Conservation (phyloP, 2,329 filamentous ascomycete species). For the Akanthomyces muscarius region DNA sequence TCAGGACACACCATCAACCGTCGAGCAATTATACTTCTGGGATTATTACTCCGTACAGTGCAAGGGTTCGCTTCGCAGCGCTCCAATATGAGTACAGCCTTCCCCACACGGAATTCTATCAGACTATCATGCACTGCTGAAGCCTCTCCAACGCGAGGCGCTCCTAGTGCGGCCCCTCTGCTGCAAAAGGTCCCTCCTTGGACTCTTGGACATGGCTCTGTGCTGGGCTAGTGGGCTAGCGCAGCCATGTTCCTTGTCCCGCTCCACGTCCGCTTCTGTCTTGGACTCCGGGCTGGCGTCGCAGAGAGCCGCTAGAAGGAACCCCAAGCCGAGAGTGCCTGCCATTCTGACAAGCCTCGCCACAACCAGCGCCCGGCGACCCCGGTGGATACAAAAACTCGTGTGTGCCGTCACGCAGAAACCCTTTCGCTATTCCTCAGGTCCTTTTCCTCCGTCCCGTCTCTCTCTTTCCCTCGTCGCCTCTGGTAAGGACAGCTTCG, state of each 20-base stretch:
- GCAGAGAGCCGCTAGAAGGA: neutral
- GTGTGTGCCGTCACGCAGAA: constrained; percentile 11
- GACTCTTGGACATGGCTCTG: neutral
- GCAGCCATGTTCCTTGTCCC: constrained; percentile 4
- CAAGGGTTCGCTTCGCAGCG: neutral
- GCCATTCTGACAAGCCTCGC: neutral
- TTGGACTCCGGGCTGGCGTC: neutral
- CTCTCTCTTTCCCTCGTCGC: neutral
- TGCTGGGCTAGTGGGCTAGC: constrained; percentile 4
- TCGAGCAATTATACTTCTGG: no score
- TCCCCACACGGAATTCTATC: constrained; percentile 5
- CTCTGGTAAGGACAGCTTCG: constrained; percentile 7
- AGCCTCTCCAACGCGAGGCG: constrained; percentile 8
- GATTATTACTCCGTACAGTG: no score
- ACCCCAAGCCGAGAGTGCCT: neutral
- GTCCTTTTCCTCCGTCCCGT: constrained; percentile 10
- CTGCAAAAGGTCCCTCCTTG: constrained; percentile 4
- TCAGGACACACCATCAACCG: no score
- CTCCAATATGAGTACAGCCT: neutral
- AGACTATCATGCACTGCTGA: neutral
- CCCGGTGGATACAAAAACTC: constrained; percentile 19
- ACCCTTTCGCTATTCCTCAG: constrained; percentile 5
- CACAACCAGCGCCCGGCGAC: constrained; percentile 7
- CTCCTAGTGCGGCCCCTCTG: neutral
- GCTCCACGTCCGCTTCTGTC: constrained; percentile 11